These are phyloP conservation scores for Phaeosphaeria sp. DNA, from an alignment of 2,329 filamentous ascomycete species.

Conservation along the genomic window DNA sequence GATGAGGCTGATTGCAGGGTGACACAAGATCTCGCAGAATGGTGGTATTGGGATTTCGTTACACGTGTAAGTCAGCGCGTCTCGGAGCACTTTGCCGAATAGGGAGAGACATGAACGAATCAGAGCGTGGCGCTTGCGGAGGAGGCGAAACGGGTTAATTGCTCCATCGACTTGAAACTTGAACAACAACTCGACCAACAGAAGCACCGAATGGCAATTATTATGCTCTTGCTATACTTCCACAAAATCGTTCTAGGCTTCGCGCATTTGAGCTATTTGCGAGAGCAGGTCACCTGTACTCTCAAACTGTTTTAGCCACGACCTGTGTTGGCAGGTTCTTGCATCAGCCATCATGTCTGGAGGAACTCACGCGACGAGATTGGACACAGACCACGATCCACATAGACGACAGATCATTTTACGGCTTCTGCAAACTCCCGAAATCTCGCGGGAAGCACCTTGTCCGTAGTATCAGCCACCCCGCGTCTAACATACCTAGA, in stretches of 20 bases:
- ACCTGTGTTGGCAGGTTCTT: neutral
- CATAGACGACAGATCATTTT: neutral
- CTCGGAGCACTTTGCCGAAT: neutral
- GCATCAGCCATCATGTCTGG: neutral
- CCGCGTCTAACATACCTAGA: neutral
- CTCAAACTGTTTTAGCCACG: neutral
- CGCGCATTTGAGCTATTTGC: neutral
- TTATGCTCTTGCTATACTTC: neutral
- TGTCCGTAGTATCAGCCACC: neutral
- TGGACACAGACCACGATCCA: neutral
- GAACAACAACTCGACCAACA: conserved; percentile 5
- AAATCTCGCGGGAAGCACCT: neutral
- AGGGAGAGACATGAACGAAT: conserved; percentile 6
- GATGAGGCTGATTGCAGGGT: conserved; percentile 13
- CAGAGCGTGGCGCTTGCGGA: conserved; percentile 14
- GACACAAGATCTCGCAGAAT: neutral
- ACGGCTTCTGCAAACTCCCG: neutral
- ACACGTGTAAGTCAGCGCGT: neutral
- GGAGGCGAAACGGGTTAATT: neutral
- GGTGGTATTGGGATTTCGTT: neutral
- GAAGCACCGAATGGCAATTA: neutral
- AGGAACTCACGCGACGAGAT: neutral
- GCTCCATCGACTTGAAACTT: conserved; percentile 16
- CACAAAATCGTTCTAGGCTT: neutral
- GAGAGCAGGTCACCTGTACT: neutral